Percentiles rank a stretch among this genome's conserved stretches.
Evolutionary conservation across 2,329 filamentous ascomycete species (phyloP).

Genomic region (Pseudogymnoascus sp.): DNA sequence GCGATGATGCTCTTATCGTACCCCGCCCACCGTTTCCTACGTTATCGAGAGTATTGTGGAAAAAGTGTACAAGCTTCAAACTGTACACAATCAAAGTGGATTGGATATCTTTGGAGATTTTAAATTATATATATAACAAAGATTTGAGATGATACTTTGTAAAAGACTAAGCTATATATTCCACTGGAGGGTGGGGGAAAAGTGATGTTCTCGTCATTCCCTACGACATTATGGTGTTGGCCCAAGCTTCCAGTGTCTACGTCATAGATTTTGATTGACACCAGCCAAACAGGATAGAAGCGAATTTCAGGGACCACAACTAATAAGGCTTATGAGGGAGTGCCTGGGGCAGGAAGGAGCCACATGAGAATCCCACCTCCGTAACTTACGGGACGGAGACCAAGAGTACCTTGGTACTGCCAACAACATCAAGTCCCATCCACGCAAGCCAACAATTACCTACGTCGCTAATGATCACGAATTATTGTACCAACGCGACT

Average conservation of each 20-base stretch:
- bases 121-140: slow-evolving; percentile 4
- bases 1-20: slow-evolving; percentile 4
- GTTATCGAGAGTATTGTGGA: slow-evolving; percentile 1
- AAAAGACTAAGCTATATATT: slow-evolving; percentile 5
- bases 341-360: slow-evolving; percentile 2
- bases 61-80: neutral
- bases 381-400: too few relatives aligned
- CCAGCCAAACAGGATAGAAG: slow-evolving; percentile 1
- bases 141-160: neutral
- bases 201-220: neutral
- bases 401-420: slow-evolving; percentile 6
- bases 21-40: neutral
- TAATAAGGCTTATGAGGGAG: slow-evolving; percentile 5
- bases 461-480: slow-evolving; percentile 2
- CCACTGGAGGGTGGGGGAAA: neutral
- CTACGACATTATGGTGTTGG: slow-evolving; percentile 2
- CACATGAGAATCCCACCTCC: neutral
- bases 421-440: neutral
- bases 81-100: neutral
- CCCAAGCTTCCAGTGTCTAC: slow-evolving; percentile 2
- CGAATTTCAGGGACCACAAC: slow-evolving; percentile 7
- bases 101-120: neutral
- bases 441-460: neutral
- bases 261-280: neutral
- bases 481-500: neutral